These are phyloP conservation scores for Bipolaris gigantea DNA, from an alignment of 2,329 filamentous ascomycete genomes.

Conservation along the genomic window DNA sequence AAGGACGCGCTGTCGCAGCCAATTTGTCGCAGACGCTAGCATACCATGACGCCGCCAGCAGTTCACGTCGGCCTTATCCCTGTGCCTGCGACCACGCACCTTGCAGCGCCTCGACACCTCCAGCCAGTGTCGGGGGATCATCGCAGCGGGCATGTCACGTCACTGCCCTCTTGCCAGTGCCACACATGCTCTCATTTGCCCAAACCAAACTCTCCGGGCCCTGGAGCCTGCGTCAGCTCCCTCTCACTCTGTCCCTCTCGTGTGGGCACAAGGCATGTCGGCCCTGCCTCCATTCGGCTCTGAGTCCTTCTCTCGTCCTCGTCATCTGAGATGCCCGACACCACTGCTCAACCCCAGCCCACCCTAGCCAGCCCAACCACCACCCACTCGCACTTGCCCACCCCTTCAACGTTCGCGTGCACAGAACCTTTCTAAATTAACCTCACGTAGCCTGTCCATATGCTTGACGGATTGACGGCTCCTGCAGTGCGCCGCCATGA, in stretches of 20 bases:
- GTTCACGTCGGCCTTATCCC: slow-evolving; percentile 26
- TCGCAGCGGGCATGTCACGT: slow-evolving; percentile 10
- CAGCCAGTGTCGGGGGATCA: slow-evolving; percentile 10
- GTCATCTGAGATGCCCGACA: slow-evolving; percentile 29
- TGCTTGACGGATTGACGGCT: neutral
- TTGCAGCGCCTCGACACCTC: slow-evolving; percentile 10
- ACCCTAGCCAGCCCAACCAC: slow-evolving; percentile 21
- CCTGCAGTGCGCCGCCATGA: slow-evolving; percentile 21
- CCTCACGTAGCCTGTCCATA: slow-evolving; percentile 15
- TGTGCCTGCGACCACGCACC: slow-evolving; percentile 25
- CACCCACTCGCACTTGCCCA: slow-evolving; percentile 21
- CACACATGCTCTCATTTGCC: slow-evolving; percentile 12
- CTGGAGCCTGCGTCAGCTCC: slow-evolving; percentile 23
- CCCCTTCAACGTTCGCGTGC: slow-evolving; percentile 29
- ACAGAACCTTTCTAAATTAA: slow-evolving; percentile 36
- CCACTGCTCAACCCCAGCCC: slow-evolving; percentile 20
- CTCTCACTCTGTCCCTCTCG: neutral
- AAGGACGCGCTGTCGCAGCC: slow-evolving; percentile 38
- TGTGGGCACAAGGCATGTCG: slow-evolving; percentile 23
- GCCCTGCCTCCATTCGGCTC: slow-evolving; percentile 27
- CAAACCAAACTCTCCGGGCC: slow-evolving; percentile 13
- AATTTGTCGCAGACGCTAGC: slow-evolving; percentile 34
- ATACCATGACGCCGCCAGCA: slow-evolving; percentile 26
- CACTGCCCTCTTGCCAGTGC: slow-evolving; percentile 8
- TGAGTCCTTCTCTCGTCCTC: slow-evolving; percentile 16